These are phyloP conservation scores for Marasmius fiardii DNA, from an alignment of 1,284 basidiomycete species.

Conservation along the genomic window DNA sequence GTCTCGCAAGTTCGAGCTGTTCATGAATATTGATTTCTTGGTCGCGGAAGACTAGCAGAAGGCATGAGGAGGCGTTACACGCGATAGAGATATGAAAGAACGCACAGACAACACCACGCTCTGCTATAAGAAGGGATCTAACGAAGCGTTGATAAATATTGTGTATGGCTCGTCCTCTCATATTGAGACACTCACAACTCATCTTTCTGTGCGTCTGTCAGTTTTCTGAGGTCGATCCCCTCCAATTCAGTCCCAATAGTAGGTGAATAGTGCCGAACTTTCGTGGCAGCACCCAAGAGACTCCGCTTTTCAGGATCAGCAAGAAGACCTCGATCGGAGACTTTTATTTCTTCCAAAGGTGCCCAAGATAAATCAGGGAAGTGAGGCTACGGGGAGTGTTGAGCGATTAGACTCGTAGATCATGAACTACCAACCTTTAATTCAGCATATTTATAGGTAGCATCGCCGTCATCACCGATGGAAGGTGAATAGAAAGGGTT, in stretches of 20 bases:
- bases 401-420: too few species aligned
- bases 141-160: conserved; percentile 5
- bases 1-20: conserved; percentile 68
- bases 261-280: conserved; percentile 59
- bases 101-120: conserved; percentile 68
- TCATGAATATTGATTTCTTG: conserved; percentile 68
- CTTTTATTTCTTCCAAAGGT: conserved; percentile 54
- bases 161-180: not conserved
- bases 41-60: conserved; percentile 60
- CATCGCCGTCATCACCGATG: conserved; percentile 45
- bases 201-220: conserved; percentile 60
- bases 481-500: conserved; percentile 71
- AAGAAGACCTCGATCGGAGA: conserved; percentile 60
- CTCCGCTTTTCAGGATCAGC: conserved; percentile 61
- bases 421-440: conserved; percentile 48
- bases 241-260: conserved; percentile 62
- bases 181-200: conserved; percentile 44
- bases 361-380: conserved; percentile 66
- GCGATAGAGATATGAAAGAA: conserved; percentile 10
- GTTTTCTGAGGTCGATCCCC: conserved; percentile 61
- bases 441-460: conserved; percentile 52
- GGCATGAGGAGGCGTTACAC: conserved; percentile 16
- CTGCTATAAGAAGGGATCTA: conserved; percentile 65
- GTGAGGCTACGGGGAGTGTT: conserved; percentile 41
- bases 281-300: conserved; percentile 53